Conservation (phyloP, 345 rosid genomes). For the Linum trigynum region DNA sequence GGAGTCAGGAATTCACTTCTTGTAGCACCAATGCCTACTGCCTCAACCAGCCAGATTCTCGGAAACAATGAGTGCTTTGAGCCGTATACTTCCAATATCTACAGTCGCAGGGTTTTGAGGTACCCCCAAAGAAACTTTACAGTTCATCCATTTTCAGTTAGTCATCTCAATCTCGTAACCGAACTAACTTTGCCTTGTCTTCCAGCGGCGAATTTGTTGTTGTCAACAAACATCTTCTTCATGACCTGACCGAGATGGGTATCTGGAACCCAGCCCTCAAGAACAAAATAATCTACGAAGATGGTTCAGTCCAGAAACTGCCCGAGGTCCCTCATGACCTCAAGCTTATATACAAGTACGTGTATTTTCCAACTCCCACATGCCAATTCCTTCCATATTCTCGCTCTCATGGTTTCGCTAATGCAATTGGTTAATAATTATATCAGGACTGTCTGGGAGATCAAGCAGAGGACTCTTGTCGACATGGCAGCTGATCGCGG, state of each 20-base stretch:
- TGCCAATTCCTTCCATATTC: neutral
- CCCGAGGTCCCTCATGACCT: slow-evolving; percentile 61
- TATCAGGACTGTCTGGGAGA: slow-evolving; percentile 91
- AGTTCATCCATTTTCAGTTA: too few species aligned
- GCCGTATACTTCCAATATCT: slow-evolving; percentile 87
- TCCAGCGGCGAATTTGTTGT: slow-evolving; percentile 87
- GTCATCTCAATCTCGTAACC: neutral
- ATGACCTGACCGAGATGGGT: slow-evolving; percentile 84
- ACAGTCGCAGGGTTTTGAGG: slow-evolving; percentile 88
- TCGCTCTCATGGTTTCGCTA: neutral
- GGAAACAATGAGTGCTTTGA: slow-evolving; percentile 95
- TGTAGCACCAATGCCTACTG: slow-evolving; percentile 92
- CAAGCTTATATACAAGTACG: slow-evolving; percentile 70
- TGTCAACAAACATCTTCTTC: slow-evolving; percentile 95
- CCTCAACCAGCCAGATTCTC: slow-evolving; percentile 93
- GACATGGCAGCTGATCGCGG: slow-evolving; percentile 95
- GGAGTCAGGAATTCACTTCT: slow-evolving; percentile 92
- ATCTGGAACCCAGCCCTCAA: slow-evolving; percentile 72
- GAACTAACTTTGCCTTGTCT: slow-evolving; percentile 1
- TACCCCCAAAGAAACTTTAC: slow-evolving; percentile 7
- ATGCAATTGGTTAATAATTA: neutral
- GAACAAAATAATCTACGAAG: slow-evolving; percentile 61
- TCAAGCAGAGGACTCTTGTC: slow-evolving; percentile 76
- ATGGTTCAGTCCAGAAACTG: slow-evolving; percentile 69
- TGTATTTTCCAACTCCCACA: neutral